These are phyloP conservation scores for Dryadomyces quercivorus DNA, from an alignment of 2,329 filamentous ascomycete species.

Conservation along the genomic window DNA sequence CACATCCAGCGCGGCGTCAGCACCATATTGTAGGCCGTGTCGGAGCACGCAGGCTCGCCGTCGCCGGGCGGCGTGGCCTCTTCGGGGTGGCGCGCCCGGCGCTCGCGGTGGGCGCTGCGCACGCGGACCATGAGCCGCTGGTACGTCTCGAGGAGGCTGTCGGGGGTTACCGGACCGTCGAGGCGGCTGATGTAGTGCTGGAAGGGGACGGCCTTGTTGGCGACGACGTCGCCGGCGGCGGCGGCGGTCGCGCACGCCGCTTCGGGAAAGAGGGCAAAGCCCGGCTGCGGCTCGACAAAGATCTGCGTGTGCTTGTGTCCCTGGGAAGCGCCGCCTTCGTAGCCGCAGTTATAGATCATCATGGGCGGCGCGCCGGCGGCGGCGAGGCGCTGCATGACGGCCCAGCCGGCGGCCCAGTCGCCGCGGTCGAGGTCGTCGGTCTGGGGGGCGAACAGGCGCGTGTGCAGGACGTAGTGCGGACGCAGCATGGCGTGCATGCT, in stretches of 20 bases:
- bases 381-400: constrained; percentile 18
- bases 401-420: constrained; percentile 25
- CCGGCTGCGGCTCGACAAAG: constrained; percentile 19
- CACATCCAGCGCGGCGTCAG: constrained; percentile 20
- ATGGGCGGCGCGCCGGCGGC: constrained; percentile 15
- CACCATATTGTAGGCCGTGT: constrained; percentile 20
- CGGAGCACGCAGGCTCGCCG: constrained; percentile 1
- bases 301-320: constrained; percentile 33
- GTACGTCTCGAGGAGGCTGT: constrained; percentile 11
- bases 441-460: constrained; percentile 23
- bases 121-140: constrained; percentile 9
- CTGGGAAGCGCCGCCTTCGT: constrained; percentile 27
- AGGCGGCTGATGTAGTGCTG: constrained; percentile 11
- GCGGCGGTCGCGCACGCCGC: neutral
- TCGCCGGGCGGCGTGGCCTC: neutral
- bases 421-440: constrained; percentile 22
- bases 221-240: constrained; percentile 1
- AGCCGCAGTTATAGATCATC: constrained; percentile 32
- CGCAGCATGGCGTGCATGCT: constrained; percentile 24
- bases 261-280: constrained; percentile 15
- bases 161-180: constrained; percentile 4
- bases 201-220: constrained; percentile 12
- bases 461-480: constrained; percentile 25
- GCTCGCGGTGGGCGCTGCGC: constrained; percentile 11
- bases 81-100: constrained; percentile 1